Conservation (phyloP, 805 yeast genomes). For the Ogataea methylovora region DNA sequence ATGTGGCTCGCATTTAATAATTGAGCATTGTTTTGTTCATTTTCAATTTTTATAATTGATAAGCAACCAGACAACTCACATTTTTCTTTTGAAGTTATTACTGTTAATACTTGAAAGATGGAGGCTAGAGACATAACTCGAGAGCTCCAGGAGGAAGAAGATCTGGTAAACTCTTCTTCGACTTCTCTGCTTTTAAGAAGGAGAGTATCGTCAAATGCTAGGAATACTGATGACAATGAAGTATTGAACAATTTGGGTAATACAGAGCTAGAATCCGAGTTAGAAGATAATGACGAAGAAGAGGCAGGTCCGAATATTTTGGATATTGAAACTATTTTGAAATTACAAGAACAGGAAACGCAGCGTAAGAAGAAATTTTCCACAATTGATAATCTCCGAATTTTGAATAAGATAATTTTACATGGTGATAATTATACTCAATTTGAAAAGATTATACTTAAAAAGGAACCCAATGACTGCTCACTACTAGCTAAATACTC, state of each 20-base stretch:
- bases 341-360: constrained; percentile 1
- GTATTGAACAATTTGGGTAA: background rate
- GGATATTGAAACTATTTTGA: background rate
- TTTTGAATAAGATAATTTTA: background rate
- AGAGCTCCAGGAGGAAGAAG: constrained; percentile 3
- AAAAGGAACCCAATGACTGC: constrained; percentile 46
- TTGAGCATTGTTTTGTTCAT: too few species aligned
- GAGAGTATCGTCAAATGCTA: background rate
- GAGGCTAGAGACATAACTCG: constrained; percentile 1
- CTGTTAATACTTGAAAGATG: too few species aligned
- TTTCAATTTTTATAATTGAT: too few species aligned
- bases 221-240: background rate
- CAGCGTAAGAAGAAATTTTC: background rate
- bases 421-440: constrained; percentile 15
- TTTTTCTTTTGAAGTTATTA: too few species aligned
- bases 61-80: too few species aligned
- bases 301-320: background rate
- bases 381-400: background rate
- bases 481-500: constrained; percentile 44
- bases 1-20: too few species aligned
- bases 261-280: background rate
- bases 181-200: background rate
- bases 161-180: constrained; percentile 1
- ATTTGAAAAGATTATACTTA: constrained; percentile 35
- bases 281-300: background rate